Conservation (phyloP, 371 early-diverging fungal genomes). For the Lichtheimia corymbifera region DNA sequence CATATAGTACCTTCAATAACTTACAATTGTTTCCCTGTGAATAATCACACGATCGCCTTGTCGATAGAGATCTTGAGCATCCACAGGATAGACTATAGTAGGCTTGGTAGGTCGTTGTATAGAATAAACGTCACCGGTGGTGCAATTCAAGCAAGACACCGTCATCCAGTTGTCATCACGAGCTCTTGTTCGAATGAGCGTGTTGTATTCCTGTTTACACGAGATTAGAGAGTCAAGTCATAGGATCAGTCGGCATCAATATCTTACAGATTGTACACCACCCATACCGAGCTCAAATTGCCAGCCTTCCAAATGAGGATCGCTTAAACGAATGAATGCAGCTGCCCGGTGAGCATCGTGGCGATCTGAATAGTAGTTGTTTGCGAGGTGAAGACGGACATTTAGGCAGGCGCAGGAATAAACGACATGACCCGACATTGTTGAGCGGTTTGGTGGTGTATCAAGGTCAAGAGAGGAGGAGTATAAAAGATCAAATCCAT, state of each 20-base stretch:
- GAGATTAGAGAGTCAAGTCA: not conserved
- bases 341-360: constrained; percentile 28
- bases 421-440: constrained; percentile 35
- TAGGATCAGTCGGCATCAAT: constrained; percentile 4
- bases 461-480: too few species aligned
- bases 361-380: constrained; percentile 28
- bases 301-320: constrained; percentile 34
- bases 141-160: constrained; percentile 36
- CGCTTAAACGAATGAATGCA: constrained; percentile 15
- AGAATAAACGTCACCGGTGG: constrained; percentile 34
- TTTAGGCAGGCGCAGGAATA: constrained; percentile 49
- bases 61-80: constrained; percentile 8
- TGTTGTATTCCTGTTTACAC: constrained; percentile 13
- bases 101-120: constrained; percentile 13
- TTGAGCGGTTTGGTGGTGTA: not conserved
- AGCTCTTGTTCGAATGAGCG: constrained; percentile 15
- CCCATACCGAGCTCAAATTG: constrained; percentile 43
- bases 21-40: constrained; percentile 18
- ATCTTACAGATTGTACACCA: constrained; percentile 36
- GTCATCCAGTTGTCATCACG: constrained; percentile 24
- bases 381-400: constrained; percentile 37
- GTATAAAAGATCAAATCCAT: too few species aligned
- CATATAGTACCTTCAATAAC: not conserved
- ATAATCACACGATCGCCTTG: constrained; percentile 25
- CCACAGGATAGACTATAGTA: constrained; percentile 14